Conservation (phyloP, 108 stramenopile genomes). For the Cylindrotheca closterium region DNA sequence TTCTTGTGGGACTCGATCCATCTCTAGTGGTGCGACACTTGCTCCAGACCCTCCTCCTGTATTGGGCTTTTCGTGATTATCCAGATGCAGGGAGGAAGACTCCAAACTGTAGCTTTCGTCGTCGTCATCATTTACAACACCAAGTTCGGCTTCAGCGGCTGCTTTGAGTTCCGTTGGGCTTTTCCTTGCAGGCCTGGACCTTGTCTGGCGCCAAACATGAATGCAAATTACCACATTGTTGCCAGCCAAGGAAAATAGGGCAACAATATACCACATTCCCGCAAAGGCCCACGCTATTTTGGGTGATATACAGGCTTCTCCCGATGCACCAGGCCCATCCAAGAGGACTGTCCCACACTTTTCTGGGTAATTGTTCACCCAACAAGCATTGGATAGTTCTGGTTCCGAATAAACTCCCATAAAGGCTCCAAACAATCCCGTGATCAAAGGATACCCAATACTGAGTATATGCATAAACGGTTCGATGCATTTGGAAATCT, state of each 20-base stretch:
- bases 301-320: background rate
- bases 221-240: background rate
- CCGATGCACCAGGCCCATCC: background rate
- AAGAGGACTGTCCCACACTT: background rate
- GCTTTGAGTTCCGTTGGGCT: background rate
- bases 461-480: constrained; percentile 10
- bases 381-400: constrained; percentile 5
- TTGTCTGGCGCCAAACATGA: background rate
- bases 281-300: background rate
- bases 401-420: constrained; percentile 14
- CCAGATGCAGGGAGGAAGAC: too few species aligned
- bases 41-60: too few species aligned
- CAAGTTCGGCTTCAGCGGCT: background rate
- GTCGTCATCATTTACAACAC: background rate
- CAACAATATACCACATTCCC: background rate
- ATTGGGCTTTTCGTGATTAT: background rate
- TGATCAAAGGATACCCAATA: constrained; percentile 5
- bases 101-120: background rate
- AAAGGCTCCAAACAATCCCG: constrained; percentile 7
- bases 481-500: constrained; percentile 2
- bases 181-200: background rate
- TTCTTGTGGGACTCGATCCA: too few species aligned
- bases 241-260: background rate
- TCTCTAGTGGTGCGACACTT: too few species aligned
- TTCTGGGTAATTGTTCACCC: constrained; percentile 13